Base-by-base conservation (phyloP, 2,329 filamentous ascomycete species). In the Taxawa tesnikishii region DNA sequence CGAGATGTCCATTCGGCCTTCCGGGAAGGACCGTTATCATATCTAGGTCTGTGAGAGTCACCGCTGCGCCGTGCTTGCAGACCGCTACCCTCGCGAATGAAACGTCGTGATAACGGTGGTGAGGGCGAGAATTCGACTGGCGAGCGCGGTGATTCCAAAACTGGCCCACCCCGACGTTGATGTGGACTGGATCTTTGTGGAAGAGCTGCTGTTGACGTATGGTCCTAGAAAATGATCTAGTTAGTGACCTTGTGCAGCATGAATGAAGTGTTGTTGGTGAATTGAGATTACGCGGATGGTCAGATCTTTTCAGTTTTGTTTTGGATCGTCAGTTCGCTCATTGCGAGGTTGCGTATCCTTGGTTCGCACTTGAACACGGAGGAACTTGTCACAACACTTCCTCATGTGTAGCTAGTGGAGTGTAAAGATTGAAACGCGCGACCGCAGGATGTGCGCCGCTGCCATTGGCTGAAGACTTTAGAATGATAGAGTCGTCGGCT, bases 241-340 rank as follows among this genome's bases (percentile, higher is more conserved):
- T 26, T n/a, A 14, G n/a, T n/a, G 12, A 19, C 21, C 30, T 34
- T 26, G 17, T 16, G 15, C 9, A 26, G 33, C 12, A 14, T 5
- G 17, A 7, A 8, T 9, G 16, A 15, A 17, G 8, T 15, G 2
- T 16, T 11, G 9, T 14, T 28, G n/a, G 10, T 16, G 15, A 12
- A 26, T 17, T 26, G 14, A 15, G 9, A 10, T 19, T 16, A 14
- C 21, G 16, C 16, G 7, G 12, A 24, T 32, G 24, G 24, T 82
- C 77, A 81, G 77, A 69, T 81, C 75, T 82, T 81, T 80, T 79
- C 74, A 80, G 74, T 79, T 71, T 67, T 51, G 55, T 30, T 55
- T 54, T 71, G 64, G 71, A 50, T 55, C 58, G 44, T 60, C 58
- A 62, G 38, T 36, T 53, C 51, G 51, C 51, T 40, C 34, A 32